Percentiles rank a stretch among this genome's conserved stretches.
Conservation (phyloP, 805 yeast species). For the Kazachstania kunashirensis region DNA sequence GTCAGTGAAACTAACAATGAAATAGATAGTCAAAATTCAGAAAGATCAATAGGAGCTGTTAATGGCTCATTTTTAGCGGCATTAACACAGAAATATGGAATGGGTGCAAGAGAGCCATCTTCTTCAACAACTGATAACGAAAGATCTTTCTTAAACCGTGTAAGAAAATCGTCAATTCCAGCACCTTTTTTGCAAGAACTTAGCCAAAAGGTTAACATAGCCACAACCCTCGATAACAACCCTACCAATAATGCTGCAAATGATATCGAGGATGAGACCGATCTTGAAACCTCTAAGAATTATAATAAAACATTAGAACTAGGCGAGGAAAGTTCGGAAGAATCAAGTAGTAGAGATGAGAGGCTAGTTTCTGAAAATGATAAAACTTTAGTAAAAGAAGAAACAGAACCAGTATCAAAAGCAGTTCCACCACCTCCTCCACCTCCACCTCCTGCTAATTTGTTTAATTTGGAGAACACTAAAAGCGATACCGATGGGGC, state of each 20-base stretch:
- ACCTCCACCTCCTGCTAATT: constrained; percentile 7
- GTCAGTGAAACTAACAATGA: constrained; percentile 4
- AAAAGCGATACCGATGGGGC: constrained; percentile 6
- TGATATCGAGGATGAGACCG: background rate
- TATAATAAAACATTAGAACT: background rate
- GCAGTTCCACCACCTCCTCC: constrained; percentile 3
- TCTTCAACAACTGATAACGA: constrained; percentile 6
- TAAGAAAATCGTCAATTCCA: constrained; percentile 18
- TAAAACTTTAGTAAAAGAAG: no score
- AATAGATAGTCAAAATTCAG: constrained; percentile 6
- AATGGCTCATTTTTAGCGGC: constrained; percentile 25
- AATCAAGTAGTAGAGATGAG: background rate
- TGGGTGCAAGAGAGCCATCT: constrained; percentile 14
- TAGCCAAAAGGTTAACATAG: constrained; percentile 12
- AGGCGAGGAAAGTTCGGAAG: background rate
- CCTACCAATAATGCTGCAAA: background rate
- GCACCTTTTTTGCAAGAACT: constrained; percentile 23
- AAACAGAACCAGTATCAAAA: no score
- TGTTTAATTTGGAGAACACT: constrained; percentile 1
- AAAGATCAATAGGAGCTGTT: constrained; percentile 8
- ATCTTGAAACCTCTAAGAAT: no score
- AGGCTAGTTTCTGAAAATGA: no score
- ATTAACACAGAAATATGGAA: constrained; percentile 28
- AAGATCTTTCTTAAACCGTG: constrained; percentile 24
- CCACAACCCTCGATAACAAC: constrained; percentile 5